Percentiles rank a stretch among this genome's conserved stretches.
phyloP scores from a whole-genome alignment of 805 yeast species.

The Candida incommunis region DNA sequence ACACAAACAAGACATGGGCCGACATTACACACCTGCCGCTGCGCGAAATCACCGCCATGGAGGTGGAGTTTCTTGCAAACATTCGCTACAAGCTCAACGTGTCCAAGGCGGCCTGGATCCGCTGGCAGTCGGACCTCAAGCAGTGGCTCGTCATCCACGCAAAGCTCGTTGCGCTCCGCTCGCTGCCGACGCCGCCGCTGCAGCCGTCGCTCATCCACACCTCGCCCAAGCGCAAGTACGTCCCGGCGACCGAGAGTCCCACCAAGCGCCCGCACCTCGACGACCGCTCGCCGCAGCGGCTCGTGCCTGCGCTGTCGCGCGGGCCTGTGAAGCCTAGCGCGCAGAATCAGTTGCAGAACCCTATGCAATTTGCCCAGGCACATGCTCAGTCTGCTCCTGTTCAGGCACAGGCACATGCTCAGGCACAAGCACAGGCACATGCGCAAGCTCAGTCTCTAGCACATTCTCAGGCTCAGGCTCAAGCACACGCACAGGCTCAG shows the following conservation, averaged over 20 bases:
- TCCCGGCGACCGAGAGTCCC: conserved; percentile 4
- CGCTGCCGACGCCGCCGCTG: conserved; percentile 5
- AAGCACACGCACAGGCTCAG: neutral
- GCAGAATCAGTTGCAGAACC: neutral
- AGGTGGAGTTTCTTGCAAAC: conserved; percentile 48
- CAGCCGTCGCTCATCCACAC: neutral
- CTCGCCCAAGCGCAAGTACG: conserved; percentile 1
- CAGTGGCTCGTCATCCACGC: conserved; percentile 11
- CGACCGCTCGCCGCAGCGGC: neutral
- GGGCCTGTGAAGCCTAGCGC: neutral
- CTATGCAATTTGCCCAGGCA: neutral
- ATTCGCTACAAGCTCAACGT: conserved; percentile 43
- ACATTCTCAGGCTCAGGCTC: neutral
- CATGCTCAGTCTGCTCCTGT: neutral
- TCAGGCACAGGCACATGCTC: neutral
- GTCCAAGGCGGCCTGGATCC: conserved; percentile 17
- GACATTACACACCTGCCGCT: conserved; percentile 68
- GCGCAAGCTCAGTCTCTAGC: neutral
- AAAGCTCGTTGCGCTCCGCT: neutral
- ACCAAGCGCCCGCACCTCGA: neutral
- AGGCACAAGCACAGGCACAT: neutral
- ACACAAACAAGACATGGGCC: conserved; percentile 83
- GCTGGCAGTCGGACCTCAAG: conserved; percentile 13
- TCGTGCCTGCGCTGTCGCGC: neutral
- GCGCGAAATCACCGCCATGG: conserved; percentile 43